phyloP scores from a whole-genome alignment of 129 eudicot genomes.

The Lonicera japonica region DNA sequence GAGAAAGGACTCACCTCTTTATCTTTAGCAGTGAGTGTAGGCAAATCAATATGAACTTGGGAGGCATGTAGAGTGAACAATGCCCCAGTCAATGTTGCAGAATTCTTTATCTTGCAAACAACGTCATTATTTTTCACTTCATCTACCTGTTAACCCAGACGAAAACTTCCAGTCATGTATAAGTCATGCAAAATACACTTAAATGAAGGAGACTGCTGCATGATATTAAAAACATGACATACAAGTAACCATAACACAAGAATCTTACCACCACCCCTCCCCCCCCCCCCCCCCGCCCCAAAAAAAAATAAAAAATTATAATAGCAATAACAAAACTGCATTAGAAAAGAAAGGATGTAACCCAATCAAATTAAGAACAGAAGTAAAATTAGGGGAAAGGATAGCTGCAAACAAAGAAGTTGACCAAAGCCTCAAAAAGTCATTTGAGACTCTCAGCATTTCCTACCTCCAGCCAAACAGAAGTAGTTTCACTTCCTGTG shows the following conservation, averaged over 20 bases:
- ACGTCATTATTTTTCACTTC: slow-evolving; percentile 67
- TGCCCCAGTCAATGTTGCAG: slow-evolving; percentile 81
- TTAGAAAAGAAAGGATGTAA: too few relatives aligned
- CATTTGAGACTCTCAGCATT: not conserved
- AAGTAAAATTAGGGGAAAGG: not conserved
- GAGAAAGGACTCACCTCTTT: slow-evolving; percentile 49
- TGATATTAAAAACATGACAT: too few relatives aligned
- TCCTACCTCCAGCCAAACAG: slow-evolving; percentile 96
- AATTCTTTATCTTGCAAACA: slow-evolving; percentile 76
- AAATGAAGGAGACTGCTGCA: too few relatives aligned
- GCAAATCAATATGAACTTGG: slow-evolving; percentile 74
- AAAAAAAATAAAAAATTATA: too few relatives aligned
- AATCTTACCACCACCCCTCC: too few relatives aligned
- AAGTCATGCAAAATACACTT: slow-evolving; percentile 12
- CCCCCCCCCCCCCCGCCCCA: not conserved
- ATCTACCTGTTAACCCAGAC: slow-evolving; percentile 53
- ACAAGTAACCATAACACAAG: not conserved
- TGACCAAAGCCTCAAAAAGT: not conserved
- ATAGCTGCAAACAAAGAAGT: not conserved
- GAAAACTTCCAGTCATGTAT: slow-evolving; percentile 12
- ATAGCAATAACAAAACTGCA: not conserved
- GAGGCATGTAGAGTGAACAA: slow-evolving; percentile 83
- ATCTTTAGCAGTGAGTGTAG: slow-evolving; percentile 85
- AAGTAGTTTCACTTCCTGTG: slow-evolving; percentile 97
- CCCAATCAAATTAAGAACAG: not conserved